Evolutionary conservation across 2,329 filamentous ascomycete genomes (phyloP).

Genomic region (Chaetomium olivaceum): DNA sequence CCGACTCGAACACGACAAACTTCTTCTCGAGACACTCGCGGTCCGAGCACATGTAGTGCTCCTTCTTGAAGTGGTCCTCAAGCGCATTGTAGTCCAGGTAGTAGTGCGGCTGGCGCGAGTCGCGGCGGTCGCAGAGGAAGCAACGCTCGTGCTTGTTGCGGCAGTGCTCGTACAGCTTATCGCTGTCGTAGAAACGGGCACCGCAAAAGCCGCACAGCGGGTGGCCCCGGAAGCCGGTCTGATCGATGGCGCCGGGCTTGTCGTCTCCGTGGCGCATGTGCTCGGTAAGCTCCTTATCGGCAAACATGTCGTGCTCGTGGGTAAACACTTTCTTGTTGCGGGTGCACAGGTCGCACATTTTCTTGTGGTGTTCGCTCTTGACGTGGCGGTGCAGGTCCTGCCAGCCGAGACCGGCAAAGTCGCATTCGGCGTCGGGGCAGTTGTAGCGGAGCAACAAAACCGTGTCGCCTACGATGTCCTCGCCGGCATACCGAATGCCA

Average conservation of each 20-base stretch:
- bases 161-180: constrained; percentile 92
- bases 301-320: constrained; percentile 93
- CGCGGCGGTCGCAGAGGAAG: constrained; percentile 81
- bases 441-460: constrained; percentile 88
- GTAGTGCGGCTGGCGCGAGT: constrained; percentile 78
- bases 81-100: constrained; percentile 85
- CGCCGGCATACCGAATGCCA: constrained; percentile 86
- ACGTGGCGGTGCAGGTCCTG: constrained; percentile 71
- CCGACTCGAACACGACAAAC: constrained; percentile 92
- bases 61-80: constrained; percentile 81
- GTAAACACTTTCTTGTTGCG: constrained; percentile 98
- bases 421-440: constrained; percentile 78
- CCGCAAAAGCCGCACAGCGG: constrained; percentile 92
- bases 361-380: constrained; percentile 75
- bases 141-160: constrained; percentile 92
- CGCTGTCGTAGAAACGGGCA: constrained; percentile 90
- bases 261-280: constrained; percentile 93
- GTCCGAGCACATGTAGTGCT: constrained; percentile 84
- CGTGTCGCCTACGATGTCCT: constrained; percentile 89
- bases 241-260: constrained; percentile 81
- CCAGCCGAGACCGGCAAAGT: constrained; percentile 75
- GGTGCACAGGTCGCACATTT: constrained; percentile 88
- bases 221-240: constrained; percentile 95
- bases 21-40: constrained; percentile 93
- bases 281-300: constrained; percentile 73